These are phyloP conservation scores for Colletotrichum tropicicola DNA, from an alignment of 2,329 filamentous ascomycete species.

Conservation along the genomic window DNA sequence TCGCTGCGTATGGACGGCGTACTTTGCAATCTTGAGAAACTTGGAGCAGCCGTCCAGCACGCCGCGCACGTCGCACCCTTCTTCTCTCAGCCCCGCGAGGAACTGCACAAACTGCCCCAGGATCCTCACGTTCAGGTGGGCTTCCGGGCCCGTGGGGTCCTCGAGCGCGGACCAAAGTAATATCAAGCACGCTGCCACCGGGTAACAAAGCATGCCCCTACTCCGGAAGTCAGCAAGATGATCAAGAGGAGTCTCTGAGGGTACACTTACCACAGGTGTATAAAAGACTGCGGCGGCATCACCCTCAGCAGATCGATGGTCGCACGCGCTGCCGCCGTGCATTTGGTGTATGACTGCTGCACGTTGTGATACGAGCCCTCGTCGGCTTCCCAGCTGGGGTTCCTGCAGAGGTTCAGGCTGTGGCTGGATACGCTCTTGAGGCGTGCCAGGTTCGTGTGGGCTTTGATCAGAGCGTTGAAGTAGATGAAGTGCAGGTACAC, in stretches of 20 bases:
- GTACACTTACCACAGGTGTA: slow-evolving; percentile 4
- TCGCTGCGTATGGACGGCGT: slow-evolving; percentile 17
- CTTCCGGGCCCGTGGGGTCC: slow-evolving; percentile 10
- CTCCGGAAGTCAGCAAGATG: neutral
- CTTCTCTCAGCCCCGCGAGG: slow-evolving; percentile 14
- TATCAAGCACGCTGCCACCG: slow-evolving; percentile 8
- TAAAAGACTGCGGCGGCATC: slow-evolving; percentile 9
- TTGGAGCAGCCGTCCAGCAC: slow-evolving; percentile 20
- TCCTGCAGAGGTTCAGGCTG: neutral
- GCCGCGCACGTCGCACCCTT: slow-evolving; percentile 8
- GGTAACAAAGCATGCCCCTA: slow-evolving; percentile 21
- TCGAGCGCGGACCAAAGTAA: slow-evolving; percentile 21
- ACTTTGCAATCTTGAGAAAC: slow-evolving; percentile 24
- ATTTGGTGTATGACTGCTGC: slow-evolving; percentile 7
- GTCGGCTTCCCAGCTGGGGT: neutral
- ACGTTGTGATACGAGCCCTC: neutral
- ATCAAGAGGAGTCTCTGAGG: neutral
- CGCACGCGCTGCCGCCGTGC: slow-evolving; percentile 15
- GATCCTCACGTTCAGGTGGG: slow-evolving; percentile 4
- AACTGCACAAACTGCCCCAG: slow-evolving; percentile 23
- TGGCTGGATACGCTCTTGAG: slow-evolving; percentile 1
- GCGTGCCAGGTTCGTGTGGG: slow-evolving; percentile 4
- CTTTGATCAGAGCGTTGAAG: slow-evolving; percentile 2
- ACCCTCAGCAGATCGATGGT: slow-evolving; percentile 4
- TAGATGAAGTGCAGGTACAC: slow-evolving; percentile 10